phyloP scores from a whole-genome alignment of 495 filamentous ascomycete species.

The Annulohypoxylon moriforme region DNA sequence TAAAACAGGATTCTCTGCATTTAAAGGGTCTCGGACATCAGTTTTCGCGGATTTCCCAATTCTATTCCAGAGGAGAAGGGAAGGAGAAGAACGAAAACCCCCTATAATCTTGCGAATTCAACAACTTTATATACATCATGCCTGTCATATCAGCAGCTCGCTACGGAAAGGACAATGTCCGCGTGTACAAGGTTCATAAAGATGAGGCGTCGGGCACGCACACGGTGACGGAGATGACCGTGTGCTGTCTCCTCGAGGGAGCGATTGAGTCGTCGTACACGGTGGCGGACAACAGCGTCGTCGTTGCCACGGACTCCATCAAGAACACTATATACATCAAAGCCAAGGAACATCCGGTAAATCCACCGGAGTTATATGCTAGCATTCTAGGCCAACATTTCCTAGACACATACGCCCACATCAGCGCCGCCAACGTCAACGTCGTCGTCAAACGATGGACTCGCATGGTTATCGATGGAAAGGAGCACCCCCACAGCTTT shows the following conservation, averaged over 20 bases:
- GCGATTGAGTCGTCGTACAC: slow-evolving; percentile 95
- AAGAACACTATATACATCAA: slow-evolving; percentile 97
- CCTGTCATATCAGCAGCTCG: slow-evolving; percentile 75
- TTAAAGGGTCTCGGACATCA: slow-evolving; percentile 11
- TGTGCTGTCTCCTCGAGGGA: slow-evolving; percentile 89
- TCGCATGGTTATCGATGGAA: slow-evolving; percentile 85
- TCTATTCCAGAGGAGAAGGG: neutral
- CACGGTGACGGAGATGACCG: slow-evolving; percentile 93
- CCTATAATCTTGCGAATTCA: neutral
- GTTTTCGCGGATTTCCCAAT: slow-evolving; percentile 15
- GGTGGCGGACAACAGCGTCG: slow-evolving; percentile 90
- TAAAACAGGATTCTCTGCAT: slow-evolving; percentile 25
- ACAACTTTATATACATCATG: slow-evolving; percentile 53
- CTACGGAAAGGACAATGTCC: slow-evolving; percentile 98
- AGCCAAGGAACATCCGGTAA: slow-evolving; percentile 93
- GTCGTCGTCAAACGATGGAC: slow-evolving; percentile 91
- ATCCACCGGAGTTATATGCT: slow-evolving; percentile 92
- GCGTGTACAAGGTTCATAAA: slow-evolving; percentile 90
- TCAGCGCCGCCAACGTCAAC: slow-evolving; percentile 81
- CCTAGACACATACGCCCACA: slow-evolving; percentile 86
- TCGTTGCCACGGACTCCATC: slow-evolving; percentile 97
- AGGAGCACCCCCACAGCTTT: slow-evolving; percentile 97
- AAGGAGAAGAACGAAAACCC: slow-evolving; percentile 11
- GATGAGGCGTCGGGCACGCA: slow-evolving; percentile 80
- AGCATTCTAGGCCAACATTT: slow-evolving; percentile 88